Base-by-base conservation (phyloP, 2,329 filamentous ascomycete species). In the Lasiodiplodia sp. region DNA sequence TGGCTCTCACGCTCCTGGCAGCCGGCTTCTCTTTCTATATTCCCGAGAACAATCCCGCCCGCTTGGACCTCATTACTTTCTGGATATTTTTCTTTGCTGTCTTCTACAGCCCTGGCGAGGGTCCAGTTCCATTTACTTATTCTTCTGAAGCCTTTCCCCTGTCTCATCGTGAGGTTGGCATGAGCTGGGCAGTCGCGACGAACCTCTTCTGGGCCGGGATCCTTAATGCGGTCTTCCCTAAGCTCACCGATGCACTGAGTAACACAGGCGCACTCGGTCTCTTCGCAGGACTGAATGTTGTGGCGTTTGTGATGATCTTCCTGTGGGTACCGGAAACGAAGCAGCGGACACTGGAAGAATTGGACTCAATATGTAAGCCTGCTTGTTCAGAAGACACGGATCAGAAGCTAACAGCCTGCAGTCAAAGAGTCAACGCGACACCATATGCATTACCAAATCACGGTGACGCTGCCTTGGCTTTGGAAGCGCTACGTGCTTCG, bases 31-130 rank as follows among this genome's bases (percentile, higher is more conserved):
- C 78, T 8, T 74, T 83, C 38, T 77, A 78, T 34, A 73, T 77
- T 71, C 66, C 16, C 64, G 62, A 73, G 69, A 73, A 75, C 60
- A 66, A 57, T 68, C 72, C 75, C 8, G 57, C 68, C 12, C 68
- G 71, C 2, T 68, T 73, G 7, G 78, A 73, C 47, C 77, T 73
- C 31, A 77, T 83, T 38, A 80, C 79, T 11, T 75, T 77, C 1
- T 79, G 78, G 67, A 78, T 82, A 60, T 87, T 82, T 78, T 77
- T 86, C 18, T 86, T 86, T 72, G 85, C 84, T 71, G 80, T 86
- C 14, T 82, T 83, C 34, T 86, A 86, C 73, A 82, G 80, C 0
- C 81, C 84, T 1, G 80, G 80, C 21, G 79, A 80, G 74, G 80
- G 80, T 3, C 80, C 80, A 0, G 78, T 81, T 1, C 78, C 80